A percentile compares a stretch with the other conserved stretches of the same genome.
Conservation (phyloP, 1,284 basidiomycete genomes). For the Cutaneotrichosporon dermatis region DNA sequence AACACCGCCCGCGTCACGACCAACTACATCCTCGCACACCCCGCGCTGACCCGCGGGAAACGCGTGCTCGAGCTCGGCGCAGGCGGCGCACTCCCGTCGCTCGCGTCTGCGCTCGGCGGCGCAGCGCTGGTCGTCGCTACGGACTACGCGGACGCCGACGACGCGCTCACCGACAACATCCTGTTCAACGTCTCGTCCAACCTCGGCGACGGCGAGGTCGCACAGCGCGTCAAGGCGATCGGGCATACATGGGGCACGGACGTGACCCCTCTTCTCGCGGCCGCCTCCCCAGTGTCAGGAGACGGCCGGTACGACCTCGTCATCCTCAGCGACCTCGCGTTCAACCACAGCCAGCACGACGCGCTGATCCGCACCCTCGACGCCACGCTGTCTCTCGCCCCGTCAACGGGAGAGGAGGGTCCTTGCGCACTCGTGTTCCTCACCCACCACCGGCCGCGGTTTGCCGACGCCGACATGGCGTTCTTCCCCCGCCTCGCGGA, state of each 20-base stretch:
- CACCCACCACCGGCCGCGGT: constrained; percentile 81
- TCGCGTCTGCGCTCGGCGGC: constrained; percentile 66
- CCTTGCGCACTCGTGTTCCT: constrained; percentile 82
- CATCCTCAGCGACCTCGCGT: constrained; percentile 77
- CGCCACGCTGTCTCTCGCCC: constrained; percentile 41
- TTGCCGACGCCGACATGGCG: constrained; percentile 75
- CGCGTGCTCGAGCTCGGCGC: constrained; percentile 85
- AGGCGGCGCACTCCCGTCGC: constrained; percentile 79
- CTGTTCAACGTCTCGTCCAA: constrained; percentile 57
- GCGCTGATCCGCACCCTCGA: constrained; percentile 77
- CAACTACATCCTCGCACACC: constrained; percentile 59
- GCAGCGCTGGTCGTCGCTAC: constrained; percentile 65
- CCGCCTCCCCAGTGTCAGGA: background rate
- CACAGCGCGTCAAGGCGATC: constrained; percentile 43
- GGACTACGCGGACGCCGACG: constrained; percentile 93
- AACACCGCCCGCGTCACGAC: constrained; percentile 75
- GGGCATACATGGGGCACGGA: constrained; percentile 90
- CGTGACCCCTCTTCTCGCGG: constrained; percentile 55
- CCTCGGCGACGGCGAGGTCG: constrained; percentile 5
- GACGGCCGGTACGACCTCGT: constrained; percentile 65
- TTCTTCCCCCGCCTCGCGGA: constrained; percentile 60
- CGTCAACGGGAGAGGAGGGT: constrained; percentile 27
- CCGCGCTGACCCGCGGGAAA: constrained; percentile 42
- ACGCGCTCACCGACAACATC: constrained; percentile 72
- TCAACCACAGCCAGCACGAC: constrained; percentile 62